Conservation (phyloP, 176 grass and related monocot species). For the Musa troglodytarum region DNA sequence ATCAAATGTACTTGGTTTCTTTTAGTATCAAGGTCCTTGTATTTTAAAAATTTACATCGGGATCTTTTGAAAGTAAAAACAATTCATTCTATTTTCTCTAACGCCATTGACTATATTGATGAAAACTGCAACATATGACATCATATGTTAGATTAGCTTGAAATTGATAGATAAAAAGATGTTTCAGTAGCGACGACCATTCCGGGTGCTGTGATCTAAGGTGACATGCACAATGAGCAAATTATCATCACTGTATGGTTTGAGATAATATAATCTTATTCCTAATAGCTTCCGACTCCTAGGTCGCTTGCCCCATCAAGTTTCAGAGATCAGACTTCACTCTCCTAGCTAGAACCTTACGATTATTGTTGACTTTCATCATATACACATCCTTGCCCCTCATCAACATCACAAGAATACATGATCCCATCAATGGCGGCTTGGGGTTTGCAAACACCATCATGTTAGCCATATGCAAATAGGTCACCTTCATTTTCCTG, state of each 20-base stretch:
- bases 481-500: conserved; percentile 65
- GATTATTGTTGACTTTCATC: conserved; percentile 76
- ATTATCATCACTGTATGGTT: conserved; percentile 37
- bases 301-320: conserved; percentile 27
- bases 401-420: conserved; percentile 78
- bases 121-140: too few relatives aligned
- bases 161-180: too few relatives aligned
- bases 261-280: conserved; percentile 43
- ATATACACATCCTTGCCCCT: conserved; percentile 48
- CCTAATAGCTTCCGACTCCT: conserved; percentile 35
- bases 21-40: too few relatives aligned
- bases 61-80: too few relatives aligned
- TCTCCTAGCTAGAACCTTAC: conserved; percentile 45
- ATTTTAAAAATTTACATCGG: too few relatives aligned
- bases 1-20: too few relatives aligned
- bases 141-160: too few relatives aligned
- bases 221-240: conserved; percentile 51
- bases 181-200: background rate
- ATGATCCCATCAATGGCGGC: conserved; percentile 52
- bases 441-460: conserved; percentile 21
- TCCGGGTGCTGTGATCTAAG: conserved; percentile 40
- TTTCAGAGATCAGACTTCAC: conserved; percentile 31
- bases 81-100: too few relatives aligned
- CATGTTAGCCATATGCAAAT: conserved; percentile 50
- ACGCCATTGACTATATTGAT: too few relatives aligned